These are phyloP conservation scores for Microthlaspi erraticum DNA, from an alignment of 345 rosid genomes.

Conservation along the genomic window DNA sequence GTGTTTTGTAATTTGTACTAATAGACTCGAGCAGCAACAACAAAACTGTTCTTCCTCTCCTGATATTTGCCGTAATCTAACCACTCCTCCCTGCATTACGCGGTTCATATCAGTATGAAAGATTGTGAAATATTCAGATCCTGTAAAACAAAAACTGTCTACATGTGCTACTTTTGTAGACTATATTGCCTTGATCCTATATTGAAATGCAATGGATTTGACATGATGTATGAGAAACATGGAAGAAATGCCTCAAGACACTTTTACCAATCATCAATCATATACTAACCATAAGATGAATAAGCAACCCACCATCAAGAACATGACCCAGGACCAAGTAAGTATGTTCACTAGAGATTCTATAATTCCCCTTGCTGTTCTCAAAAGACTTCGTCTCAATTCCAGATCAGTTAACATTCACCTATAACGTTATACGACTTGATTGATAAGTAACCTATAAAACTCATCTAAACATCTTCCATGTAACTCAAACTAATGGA, in stretches of 20 bases:
- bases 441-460: slow-evolving; percentile 1
- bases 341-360: slow-evolving; percentile 11
- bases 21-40: slow-evolving; percentile 16
- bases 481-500: background rate
- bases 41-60: slow-evolving; percentile 25
- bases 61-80: slow-evolving; percentile 5
- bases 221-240: too few relatives aligned
- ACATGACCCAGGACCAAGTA: slow-evolving; percentile 4
- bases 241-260: background rate
- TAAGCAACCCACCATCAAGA: slow-evolving; percentile 24
- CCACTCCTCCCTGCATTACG: slow-evolving; percentile 7
- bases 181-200: background rate
- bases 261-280: background rate
- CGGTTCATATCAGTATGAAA: background rate
- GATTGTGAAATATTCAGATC: background rate
- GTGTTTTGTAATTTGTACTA: too few relatives aligned
- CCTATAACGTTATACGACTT: background rate
- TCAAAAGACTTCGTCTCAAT: background rate
- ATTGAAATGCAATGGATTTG: background rate
- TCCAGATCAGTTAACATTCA: background rate
- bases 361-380: background rate
- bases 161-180: background rate
- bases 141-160: background rate
- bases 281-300: background rate
- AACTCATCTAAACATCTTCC: background rate